These are phyloP conservation scores for Metrosideros polymorpha DNA, from an alignment of 441 rosid genomes.

Conservation along the genomic window DNA sequence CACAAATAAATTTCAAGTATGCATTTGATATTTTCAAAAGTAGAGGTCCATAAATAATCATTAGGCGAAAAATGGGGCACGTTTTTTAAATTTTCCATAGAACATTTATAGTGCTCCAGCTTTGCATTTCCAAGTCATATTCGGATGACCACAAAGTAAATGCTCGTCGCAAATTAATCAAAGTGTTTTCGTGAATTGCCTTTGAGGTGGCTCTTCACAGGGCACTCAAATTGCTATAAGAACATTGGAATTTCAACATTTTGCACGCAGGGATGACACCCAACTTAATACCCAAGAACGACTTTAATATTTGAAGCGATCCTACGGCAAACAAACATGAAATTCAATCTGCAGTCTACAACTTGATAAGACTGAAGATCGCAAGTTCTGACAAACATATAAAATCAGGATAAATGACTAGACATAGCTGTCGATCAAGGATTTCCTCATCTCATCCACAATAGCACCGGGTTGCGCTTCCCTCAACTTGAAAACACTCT, in stretches of 20 bases:
- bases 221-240: neutral
- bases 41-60: neutral
- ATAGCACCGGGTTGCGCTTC: constrained; percentile 78
- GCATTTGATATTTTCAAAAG: neutral
- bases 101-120: neutral
- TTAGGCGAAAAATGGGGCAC: neutral
- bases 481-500: constrained; percentile 86
- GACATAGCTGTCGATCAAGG: constrained; percentile 71
- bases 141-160: neutral
- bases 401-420: neutral
- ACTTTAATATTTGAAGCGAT: neutral
- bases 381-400: neutral
- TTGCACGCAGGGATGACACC: neutral
- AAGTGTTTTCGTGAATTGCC: neutral
- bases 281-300: neutral
- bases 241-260: neutral
- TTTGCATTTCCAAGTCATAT: neutral
- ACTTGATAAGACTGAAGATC: neutral
- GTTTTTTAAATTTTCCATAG: accelerated
- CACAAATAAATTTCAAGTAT: neutral
- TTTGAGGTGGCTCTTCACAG: neutral
- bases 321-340: neutral
- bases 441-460: constrained; percentile 87
- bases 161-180: neutral
- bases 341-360: neutral